Evolutionary conservation across 768 basidiomycete genomes (phyloP).

Genomic region (Termitomyces sp.): DNA sequence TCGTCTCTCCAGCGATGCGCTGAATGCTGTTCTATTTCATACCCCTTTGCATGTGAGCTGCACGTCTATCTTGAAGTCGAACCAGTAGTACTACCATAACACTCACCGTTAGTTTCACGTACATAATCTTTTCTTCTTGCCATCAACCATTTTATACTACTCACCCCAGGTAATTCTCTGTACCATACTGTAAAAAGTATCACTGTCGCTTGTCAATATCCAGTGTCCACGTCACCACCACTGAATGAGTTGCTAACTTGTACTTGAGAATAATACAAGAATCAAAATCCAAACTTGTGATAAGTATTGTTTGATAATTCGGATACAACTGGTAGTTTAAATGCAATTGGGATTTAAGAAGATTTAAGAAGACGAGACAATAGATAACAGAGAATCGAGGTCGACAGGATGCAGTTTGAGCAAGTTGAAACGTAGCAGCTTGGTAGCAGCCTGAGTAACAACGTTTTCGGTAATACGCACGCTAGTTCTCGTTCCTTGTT

Average conservation of each 20-base stretch:
- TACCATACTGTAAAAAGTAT: background rate
- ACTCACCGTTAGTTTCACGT: background rate
- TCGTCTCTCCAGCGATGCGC: slow-evolving; percentile 7
- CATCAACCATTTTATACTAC: background rate
- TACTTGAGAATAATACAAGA: too few species aligned
- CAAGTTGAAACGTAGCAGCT: too few species aligned
- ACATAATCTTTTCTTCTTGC: background rate
- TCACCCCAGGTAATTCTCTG: background rate
- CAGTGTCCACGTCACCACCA: too few species aligned
- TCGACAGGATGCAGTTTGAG: background rate
- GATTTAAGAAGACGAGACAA: too few species aligned
- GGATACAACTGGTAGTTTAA: too few species aligned
- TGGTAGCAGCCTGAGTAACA: too few species aligned
- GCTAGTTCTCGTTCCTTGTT: too few species aligned
- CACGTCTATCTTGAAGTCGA: background rate
- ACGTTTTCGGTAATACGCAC: too few species aligned
- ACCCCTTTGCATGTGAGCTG: background rate
- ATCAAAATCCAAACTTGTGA: background rate
- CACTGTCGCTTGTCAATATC: background rate
- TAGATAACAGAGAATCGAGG: too few species aligned
- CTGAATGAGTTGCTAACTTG: too few species aligned
- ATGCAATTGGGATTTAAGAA: too few species aligned
- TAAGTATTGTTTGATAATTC: background rate
- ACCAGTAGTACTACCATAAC: background rate
- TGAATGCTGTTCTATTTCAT: slow-evolving; percentile 1